phyloP scores from a whole-genome alignment of 2,329 filamentous ascomycete genomes.

The Emericellopsis cladophorae region DNA sequence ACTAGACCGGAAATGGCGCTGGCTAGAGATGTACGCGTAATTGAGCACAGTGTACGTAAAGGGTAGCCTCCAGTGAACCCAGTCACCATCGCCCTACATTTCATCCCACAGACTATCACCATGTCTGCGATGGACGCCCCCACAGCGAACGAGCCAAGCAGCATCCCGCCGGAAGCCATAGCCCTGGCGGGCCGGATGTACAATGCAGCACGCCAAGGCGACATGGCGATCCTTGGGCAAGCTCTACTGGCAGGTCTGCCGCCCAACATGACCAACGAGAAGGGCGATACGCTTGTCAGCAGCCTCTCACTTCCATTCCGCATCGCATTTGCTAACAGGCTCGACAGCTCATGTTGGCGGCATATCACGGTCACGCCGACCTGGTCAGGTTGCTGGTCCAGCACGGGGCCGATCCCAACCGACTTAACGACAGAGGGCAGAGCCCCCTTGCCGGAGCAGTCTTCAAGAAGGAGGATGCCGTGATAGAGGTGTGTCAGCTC shows the following conservation, averaged over 20 bases:
- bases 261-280: constrained; percentile 58
- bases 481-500: constrained; percentile 36
- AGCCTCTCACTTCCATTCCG: not conserved
- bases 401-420: constrained; percentile 53
- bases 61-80: too few species aligned
- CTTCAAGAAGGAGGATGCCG: constrained; percentile 56
- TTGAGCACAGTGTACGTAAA: too few species aligned
- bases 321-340: not conserved
- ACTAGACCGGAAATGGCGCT: too few species aligned
- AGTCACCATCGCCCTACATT: too few species aligned
- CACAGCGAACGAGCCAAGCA: too few species aligned
- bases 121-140: too few species aligned
- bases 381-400: constrained; percentile 48
- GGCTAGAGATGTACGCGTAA: too few species aligned
- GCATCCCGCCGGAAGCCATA: constrained; percentile 45
- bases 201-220: constrained; percentile 49
- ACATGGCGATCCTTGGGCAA: constrained; percentile 44
- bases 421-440: constrained; percentile 55
- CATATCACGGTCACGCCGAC: constrained; percentile 53
- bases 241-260: constrained; percentile 55
- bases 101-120: too few species aligned
- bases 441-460: constrained; percentile 59
- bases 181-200: constrained; percentile 55
- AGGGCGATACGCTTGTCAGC: constrained; percentile 56
- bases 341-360: constrained; percentile 54